Base-by-base conservation (phyloP, 2,329 filamentous ascomycete genomes). In the Neofusicoccum sp. region DNA sequence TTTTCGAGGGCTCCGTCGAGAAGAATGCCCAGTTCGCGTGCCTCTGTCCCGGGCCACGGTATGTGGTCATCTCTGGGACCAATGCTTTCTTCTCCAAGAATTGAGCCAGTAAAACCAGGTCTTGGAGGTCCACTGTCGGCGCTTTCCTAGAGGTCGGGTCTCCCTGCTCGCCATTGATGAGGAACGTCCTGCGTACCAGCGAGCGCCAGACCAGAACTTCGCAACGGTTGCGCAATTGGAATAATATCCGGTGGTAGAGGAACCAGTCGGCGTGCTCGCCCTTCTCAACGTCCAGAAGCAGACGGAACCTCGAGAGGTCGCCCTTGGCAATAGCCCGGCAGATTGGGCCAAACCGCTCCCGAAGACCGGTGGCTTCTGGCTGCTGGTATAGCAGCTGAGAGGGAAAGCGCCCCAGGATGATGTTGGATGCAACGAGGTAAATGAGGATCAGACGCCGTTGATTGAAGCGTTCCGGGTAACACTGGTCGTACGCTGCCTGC, bases 201-300 rank as follows among this genome's bases (percentile, higher is more conserved):
- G 90, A 90, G 12, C 94, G 87, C 92, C 92, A 97, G 11, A 96
- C 85, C 2, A 96, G 81, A 1, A 92, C 87, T 62, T 95, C 90
- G 64, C 93, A 89, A 59, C 92, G 86, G 71, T 91, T 91, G 3
- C 87, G 84, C 9, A 97, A 81, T 12, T 89, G 87, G 5, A 96
- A 83, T 28, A 96, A 84, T 31, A 97, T 83, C 1, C 91, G 89
- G 72, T 88, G 90, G 43, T 85, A 83, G 33, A 92, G 85, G 64
- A 97, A 89, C 89, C 91, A 97, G 50, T 84, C 43, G 11, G 45
- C 45, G 12, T 63, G 52, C 8, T 41, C 31, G 12, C 43, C 39
- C 29, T 50, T 58, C 14, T 58, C 52, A 14, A 62, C 34, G 31
- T 63, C 61, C 6, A 96, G 81, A 48, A 92, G 85, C 14, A 85